phyloP scores from a whole-genome alignment of 805 yeast genomes.

The Starmerella apis region DNA sequence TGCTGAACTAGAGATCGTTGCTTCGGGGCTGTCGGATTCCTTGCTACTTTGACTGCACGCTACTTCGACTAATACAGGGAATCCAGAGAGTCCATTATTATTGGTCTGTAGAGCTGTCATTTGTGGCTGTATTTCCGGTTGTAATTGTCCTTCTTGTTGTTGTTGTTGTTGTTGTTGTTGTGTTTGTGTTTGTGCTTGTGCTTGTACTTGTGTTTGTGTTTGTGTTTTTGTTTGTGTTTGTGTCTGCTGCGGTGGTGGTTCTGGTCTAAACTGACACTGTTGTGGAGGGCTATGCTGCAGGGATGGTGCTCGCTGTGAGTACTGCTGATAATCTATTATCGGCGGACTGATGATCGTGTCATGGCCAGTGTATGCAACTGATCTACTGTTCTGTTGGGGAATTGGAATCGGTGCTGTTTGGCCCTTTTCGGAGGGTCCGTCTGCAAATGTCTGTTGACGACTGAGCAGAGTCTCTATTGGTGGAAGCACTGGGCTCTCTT shows the following conservation, averaged over 20 bases:
- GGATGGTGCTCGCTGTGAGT: background rate
- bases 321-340: background rate
- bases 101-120: background rate
- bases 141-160: background rate
- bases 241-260: background rate
- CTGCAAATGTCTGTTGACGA: background rate
- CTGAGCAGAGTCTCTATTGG: conserved; percentile 12
- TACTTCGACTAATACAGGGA: conserved; percentile 19
- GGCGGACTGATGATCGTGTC: background rate
- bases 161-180: background rate
- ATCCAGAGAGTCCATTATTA: background rate
- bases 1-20: background rate
- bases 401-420: background rate
- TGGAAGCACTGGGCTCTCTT: conserved; percentile 9
- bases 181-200: background rate
- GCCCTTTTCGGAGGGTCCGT: background rate
- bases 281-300: background rate
- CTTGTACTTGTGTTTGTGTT: too few species aligned
- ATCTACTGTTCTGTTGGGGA: background rate
- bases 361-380: background rate
- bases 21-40: background rate
- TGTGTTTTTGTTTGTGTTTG: background rate
- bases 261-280: background rate
- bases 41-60: conserved; percentile 17
- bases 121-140: background rate